phyloP scores from a whole-genome alignment of 192 early-diverging fungal species.

The Backusella tarrabulga region DNA sequence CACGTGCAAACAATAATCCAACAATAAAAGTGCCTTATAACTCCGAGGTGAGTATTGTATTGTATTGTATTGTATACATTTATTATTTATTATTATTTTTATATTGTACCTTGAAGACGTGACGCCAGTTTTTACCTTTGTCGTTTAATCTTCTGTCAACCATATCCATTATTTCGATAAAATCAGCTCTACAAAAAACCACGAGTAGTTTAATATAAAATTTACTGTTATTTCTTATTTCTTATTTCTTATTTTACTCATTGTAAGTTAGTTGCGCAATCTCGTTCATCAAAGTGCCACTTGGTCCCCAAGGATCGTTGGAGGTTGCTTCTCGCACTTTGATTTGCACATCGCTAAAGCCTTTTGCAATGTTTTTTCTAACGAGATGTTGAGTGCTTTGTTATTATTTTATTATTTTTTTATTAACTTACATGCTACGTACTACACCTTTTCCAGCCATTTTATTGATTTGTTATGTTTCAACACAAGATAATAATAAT shows the following conservation, averaged over 20 bases:
- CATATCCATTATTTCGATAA: conserved; percentile 97
- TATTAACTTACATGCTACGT: conserved; percentile 30
- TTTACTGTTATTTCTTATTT: conserved; percentile 1
- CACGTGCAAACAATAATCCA: conserved; percentile 82
- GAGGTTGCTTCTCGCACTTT: conserved; percentile 86
- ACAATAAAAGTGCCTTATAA: conserved; percentile 75
- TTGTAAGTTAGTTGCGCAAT: conserved; percentile 84
- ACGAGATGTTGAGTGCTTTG: neutral
- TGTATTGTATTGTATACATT: neutral
- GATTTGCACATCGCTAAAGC: conserved; percentile 89
- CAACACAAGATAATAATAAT: neutral
- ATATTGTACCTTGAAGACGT: conserved; percentile 88
- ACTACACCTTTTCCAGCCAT: conserved; percentile 39
- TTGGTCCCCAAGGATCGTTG: conserved; percentile 78
- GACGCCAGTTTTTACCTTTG: conserved; percentile 97
- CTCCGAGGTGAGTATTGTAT: neutral
- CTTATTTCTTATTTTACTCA: conserved; percentile 55
- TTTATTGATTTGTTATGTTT: neutral
- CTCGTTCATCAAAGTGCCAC: conserved; percentile 77
- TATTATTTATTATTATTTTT: neutral
- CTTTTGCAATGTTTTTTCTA: conserved; percentile 88
- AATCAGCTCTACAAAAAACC: conserved; percentile 64
- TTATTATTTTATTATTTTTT: neutral
- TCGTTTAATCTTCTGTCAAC: conserved; percentile 97
- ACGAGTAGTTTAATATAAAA: neutral